A percentile compares a stretch with the other conserved stretches of the same genome.
These are phyloP conservation scores for Bipolaris cookei DNA, from an alignment of 2,329 filamentous ascomycete species.

Conservation along the genomic window DNA sequence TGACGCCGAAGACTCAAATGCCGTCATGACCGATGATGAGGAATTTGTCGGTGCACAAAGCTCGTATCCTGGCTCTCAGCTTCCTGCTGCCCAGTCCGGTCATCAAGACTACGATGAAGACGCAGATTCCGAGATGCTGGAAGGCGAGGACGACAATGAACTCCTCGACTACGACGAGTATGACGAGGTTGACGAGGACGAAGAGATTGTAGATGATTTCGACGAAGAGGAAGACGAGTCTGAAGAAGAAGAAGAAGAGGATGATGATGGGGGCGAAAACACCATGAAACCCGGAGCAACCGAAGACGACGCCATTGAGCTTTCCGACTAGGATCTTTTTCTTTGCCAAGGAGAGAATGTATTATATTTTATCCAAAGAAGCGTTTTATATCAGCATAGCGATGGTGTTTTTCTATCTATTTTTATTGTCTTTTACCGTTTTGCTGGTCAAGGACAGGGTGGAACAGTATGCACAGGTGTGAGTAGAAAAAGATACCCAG, in stretches of 20 bases:
- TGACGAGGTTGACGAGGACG: constrained; percentile 6
- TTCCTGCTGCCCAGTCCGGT: background rate
- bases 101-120: constrained; percentile 12
- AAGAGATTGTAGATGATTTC: constrained; percentile 18
- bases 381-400: constrained; percentile 3
- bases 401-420: constrained; percentile 1
- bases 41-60: constrained; percentile 15
- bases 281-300: constrained; percentile 28
- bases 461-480: background rate
- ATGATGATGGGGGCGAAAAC: constrained; percentile 10
- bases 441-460: background rate
- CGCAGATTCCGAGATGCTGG: constrained; percentile 23
- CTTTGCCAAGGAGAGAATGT: background rate
- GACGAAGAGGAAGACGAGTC: constrained; percentile 22
- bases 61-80: constrained; percentile 7
- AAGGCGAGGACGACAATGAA: constrained; percentile 18
- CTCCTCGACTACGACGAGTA: constrained; percentile 9
- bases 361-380: background rate
- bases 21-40: constrained; percentile 14
- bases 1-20: constrained; percentile 18
- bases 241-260: constrained; percentile 15
- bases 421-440: background rate
- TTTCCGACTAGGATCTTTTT: constrained; percentile 33
- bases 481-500: constrained; percentile 1
- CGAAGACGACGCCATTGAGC: constrained; percentile 45